These are phyloP conservation scores for Orbilia brochopaga DNA, from an alignment of 2,329 filamentous ascomycete genomes.

Conservation along the genomic window DNA sequence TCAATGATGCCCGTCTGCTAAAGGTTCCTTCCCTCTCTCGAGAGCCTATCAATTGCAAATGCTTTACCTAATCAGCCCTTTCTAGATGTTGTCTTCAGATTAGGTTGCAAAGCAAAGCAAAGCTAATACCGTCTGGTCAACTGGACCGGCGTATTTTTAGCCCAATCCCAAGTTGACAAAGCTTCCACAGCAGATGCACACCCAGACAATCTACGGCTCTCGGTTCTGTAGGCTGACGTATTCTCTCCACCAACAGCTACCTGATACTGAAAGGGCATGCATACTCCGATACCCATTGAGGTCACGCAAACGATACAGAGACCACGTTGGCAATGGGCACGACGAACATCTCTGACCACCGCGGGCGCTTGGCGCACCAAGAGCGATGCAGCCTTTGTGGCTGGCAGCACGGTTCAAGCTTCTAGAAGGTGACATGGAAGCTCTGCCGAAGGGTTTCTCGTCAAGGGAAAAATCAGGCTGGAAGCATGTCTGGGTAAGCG, in stretches of 20 bases:
- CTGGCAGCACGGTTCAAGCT: constrained; percentile 25
- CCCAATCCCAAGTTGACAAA: not conserved
- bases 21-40: too few species aligned
- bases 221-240: constrained; percentile 4
- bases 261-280: not conserved
- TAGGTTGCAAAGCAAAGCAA: too few species aligned
- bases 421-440: constrained; percentile 50
- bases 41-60: too few species aligned
- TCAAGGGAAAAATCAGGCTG: constrained; percentile 36
- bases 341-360: not conserved
- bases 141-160: not conserved
- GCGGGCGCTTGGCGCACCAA: constrained; percentile 17
- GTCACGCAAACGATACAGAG: not conserved
- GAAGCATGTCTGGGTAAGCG: constrained; percentile 44
- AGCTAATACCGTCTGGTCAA: too few species aligned
- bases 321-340: not conserved
- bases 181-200: not conserved
- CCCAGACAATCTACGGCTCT: not conserved
- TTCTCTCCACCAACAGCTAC: not conserved
- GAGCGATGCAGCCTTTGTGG: not conserved
- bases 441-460: constrained; percentile 27
- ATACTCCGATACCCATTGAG: not conserved
- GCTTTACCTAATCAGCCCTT: too few species aligned
- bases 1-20: too few species aligned
- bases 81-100: too few species aligned